phyloP scores from a whole-genome alignment of 768 basidiomycete species.

The Clavulina sp. region DNA sequence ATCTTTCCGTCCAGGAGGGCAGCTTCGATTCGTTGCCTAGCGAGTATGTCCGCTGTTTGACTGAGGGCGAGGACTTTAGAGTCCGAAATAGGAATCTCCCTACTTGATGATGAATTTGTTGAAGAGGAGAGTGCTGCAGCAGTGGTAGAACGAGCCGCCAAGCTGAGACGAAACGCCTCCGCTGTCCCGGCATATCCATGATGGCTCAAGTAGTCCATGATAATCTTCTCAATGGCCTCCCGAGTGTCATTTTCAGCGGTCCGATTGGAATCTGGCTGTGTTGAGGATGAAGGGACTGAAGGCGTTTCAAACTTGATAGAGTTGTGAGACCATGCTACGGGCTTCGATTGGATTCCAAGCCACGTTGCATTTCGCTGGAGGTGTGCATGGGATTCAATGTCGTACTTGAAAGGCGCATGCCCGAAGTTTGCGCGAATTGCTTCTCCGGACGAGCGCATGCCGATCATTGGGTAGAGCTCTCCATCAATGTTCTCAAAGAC shows the following conservation, averaged over 20 bases:
- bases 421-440: slow-evolving; percentile 78
- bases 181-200: slow-evolving; percentile 67
- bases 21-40: slow-evolving; percentile 52
- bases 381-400: slow-evolving; percentile 75
- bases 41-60: slow-evolving; percentile 48
- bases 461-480: slow-evolving; percentile 73
- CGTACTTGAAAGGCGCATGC: slow-evolving; percentile 67
- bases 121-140: background rate
- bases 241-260: slow-evolving; percentile 22
- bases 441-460: slow-evolving; percentile 66
- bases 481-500: slow-evolving; percentile 53
- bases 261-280: background rate
- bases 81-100: slow-evolving; percentile 9
- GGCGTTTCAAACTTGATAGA: background rate
- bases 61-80: too few species aligned
- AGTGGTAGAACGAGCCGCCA: background rate
- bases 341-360: slow-evolving; percentile 37
- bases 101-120: background rate
- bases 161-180: slow-evolving; percentile 42
- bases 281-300: background rate
- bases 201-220: slow-evolving; percentile 65
- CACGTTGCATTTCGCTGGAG: slow-evolving; percentile 49
- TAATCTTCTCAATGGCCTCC: slow-evolving; percentile 49
- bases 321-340: background rate
- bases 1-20: slow-evolving; percentile 53